Percentiles rank a stretch among this genome's conserved stretches.
These are phyloP conservation scores for Talaromyces sp. DNA, from an alignment of 2,329 filamentous ascomycete genomes.

Conservation along the genomic window DNA sequence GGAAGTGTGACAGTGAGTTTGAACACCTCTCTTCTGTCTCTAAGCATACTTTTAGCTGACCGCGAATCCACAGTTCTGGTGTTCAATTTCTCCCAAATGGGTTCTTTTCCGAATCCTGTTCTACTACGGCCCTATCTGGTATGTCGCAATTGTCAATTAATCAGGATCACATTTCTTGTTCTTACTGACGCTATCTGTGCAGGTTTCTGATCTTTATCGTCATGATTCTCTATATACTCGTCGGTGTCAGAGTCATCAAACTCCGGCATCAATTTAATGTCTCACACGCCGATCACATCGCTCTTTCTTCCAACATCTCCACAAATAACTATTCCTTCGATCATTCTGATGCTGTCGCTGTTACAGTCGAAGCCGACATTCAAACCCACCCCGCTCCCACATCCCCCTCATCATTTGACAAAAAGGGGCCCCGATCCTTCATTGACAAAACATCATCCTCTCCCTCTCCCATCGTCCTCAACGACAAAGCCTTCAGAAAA, in stretches of 20 bases:
- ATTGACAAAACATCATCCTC: neutral
- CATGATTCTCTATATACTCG: slow-evolving; percentile 24
- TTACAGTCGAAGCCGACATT: neutral
- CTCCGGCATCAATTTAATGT: slow-evolving; percentile 32
- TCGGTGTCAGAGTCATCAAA: slow-evolving; percentile 33
- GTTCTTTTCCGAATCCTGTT: slow-evolving; percentile 34
- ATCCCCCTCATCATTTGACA: neutral
- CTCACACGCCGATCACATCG: slow-evolving; percentile 28
- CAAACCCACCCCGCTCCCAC: neutral
- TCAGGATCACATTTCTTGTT: neutral
- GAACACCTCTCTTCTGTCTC: neutral
- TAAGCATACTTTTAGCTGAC: neutral
- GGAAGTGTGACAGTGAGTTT: slow-evolving; percentile 33
- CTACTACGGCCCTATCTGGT: slow-evolving; percentile 40
- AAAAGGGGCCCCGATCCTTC: neutral
- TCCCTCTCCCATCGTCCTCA: neutral
- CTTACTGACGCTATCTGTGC: neutral
- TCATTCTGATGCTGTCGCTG: neutral
- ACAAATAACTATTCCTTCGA: slow-evolving; percentile 18
- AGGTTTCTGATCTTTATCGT: slow-evolving; percentile 20
- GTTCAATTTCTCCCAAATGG: slow-evolving; percentile 38
- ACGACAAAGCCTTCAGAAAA: slow-evolving; percentile 6
- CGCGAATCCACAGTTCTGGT: slow-evolving; percentile 31
- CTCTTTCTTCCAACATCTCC: slow-evolving; percentile 23
- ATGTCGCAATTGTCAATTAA: neutral